Conservation (phyloP, 352 stramenopile species). For the Globisporangium yorkense region DNA sequence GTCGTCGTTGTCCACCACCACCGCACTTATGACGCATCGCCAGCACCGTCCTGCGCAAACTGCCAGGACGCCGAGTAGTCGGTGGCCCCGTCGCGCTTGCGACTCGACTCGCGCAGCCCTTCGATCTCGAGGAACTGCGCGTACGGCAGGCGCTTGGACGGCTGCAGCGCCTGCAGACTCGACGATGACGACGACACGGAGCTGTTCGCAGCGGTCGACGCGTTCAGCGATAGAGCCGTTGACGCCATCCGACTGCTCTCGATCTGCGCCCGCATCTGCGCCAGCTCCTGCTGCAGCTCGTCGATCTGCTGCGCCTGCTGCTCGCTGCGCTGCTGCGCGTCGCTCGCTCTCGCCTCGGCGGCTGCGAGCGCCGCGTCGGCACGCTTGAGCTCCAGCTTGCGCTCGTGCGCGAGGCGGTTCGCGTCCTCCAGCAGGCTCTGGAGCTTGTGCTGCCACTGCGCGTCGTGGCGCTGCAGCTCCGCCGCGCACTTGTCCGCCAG, state of each 20-base stretch:
- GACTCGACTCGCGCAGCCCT: slow-evolving; percentile 65
- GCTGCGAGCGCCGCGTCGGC: slow-evolving; percentile 16
- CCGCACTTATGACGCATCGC: too few relatives aligned
- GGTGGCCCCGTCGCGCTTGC: slow-evolving; percentile 26
- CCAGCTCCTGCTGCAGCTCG: slow-evolving; percentile 12
- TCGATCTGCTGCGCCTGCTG: slow-evolving; percentile 7
- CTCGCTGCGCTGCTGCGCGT: slow-evolving; percentile 9
- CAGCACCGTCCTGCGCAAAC: neutral
- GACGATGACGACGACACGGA: neutral
- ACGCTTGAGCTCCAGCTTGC: slow-evolving; percentile 40
- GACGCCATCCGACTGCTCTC: neutral
- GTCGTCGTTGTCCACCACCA: too few relatives aligned
- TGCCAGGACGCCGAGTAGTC: slow-evolving; percentile 38
- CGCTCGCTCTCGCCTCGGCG: slow-evolving; percentile 2
- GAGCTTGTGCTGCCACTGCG: slow-evolving; percentile 38
- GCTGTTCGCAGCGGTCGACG: neutral
- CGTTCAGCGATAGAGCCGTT: neutral
- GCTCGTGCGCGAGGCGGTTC: slow-evolving; percentile 43
- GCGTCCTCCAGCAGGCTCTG: slow-evolving; percentile 41
- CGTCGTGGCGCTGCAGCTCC: slow-evolving; percentile 30
- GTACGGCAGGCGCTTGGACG: slow-evolving; percentile 61
- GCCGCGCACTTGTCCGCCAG: slow-evolving; percentile 42
- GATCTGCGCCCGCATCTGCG: slow-evolving; percentile 1
- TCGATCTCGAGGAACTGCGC: slow-evolving; percentile 78
- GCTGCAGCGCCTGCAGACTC: slow-evolving; percentile 28